Evolutionary conservation across 2,329 filamentous ascomycete species (phyloP).

Genomic region (Sphaerulina populicola): DNA sequence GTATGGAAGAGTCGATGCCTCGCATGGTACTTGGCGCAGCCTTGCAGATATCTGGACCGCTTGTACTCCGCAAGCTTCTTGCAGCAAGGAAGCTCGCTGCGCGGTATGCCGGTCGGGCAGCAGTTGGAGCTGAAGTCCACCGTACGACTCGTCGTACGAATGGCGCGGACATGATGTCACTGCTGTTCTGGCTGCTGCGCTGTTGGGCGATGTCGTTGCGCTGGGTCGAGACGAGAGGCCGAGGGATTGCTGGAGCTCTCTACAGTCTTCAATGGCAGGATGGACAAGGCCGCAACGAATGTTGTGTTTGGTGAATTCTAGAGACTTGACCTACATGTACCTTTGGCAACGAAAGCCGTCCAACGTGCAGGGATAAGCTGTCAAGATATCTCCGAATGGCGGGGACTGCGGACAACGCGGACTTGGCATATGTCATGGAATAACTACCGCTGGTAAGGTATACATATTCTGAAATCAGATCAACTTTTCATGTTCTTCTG

Average conservation of each 20-base stretch:
- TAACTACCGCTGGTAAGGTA: no score
- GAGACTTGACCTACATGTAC: no score
- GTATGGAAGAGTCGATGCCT: background rate
- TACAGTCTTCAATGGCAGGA: background rate
- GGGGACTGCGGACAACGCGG: no score
- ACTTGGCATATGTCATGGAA: no score
- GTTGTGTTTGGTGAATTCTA: background rate
- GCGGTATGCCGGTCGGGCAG: slow-evolving; percentile 6
- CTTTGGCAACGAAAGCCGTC: no score
- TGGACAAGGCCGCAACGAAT: background rate
- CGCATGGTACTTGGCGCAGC: background rate
- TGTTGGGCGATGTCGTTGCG: background rate
- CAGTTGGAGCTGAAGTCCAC: slow-evolving; percentile 7
- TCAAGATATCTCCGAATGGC: no score
- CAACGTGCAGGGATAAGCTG: no score
- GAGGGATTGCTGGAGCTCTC: background rate
- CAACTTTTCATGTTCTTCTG: no score
- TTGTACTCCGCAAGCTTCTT: slow-evolving; percentile 2
- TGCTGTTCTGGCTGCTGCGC: background rate
- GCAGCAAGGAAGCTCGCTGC: slow-evolving; percentile 3
- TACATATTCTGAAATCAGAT: no score
- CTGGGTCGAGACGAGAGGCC: background rate
- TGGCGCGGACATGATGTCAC: slow-evolving; percentile 6
- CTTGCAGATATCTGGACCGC: background rate
- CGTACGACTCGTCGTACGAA: slow-evolving; percentile 8